Evolutionary conservation across 2,329 filamentous ascomycete genomes (phyloP).

Genomic region (Salinomyces thailandicus): DNA sequence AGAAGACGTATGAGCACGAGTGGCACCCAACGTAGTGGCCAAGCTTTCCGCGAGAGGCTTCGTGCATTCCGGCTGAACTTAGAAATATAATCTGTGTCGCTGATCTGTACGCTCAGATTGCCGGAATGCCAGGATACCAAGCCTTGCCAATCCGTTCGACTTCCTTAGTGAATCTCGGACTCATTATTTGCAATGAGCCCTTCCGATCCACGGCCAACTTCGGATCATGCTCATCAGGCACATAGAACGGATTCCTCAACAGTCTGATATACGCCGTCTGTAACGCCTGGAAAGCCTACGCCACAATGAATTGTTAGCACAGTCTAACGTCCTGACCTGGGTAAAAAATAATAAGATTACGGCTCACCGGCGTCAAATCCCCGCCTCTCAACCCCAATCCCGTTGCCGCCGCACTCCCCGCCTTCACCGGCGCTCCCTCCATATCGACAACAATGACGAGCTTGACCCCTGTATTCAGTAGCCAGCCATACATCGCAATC

Average conservation of each 20-base stretch:
- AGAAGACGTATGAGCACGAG: too few species aligned
- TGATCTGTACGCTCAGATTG: too few species aligned
- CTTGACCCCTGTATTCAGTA: constrained; percentile 90
- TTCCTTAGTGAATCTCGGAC: constrained; percentile 67
- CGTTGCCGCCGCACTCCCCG: constrained; percentile 31
- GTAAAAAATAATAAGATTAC: too few species aligned
- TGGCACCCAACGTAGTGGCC: too few species aligned
- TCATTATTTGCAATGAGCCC: constrained; percentile 60
- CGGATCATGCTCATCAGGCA: constrained; percentile 71
- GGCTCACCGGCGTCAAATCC: constrained; percentile 71
- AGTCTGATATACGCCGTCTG: constrained; percentile 85
- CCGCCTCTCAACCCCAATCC: constrained; percentile 62
- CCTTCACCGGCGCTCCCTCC: constrained; percentile 52
- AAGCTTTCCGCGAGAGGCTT: too few species aligned
- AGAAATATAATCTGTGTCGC: too few species aligned
- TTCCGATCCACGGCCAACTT: constrained; percentile 38
- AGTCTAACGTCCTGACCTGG: background rate
- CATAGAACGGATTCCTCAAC: constrained; percentile 89
- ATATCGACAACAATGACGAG: constrained; percentile 87
- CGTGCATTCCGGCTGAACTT: too few species aligned
- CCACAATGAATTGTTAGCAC: background rate
- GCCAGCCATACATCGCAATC: constrained; percentile 85
- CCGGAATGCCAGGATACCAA: constrained; percentile 63
- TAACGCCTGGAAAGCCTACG: constrained; percentile 72
- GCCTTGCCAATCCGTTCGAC: constrained; percentile 74